Base-by-base conservation (phyloP, 2,329 filamentous ascomycete species). In the Ascochyta fabae region DNA sequence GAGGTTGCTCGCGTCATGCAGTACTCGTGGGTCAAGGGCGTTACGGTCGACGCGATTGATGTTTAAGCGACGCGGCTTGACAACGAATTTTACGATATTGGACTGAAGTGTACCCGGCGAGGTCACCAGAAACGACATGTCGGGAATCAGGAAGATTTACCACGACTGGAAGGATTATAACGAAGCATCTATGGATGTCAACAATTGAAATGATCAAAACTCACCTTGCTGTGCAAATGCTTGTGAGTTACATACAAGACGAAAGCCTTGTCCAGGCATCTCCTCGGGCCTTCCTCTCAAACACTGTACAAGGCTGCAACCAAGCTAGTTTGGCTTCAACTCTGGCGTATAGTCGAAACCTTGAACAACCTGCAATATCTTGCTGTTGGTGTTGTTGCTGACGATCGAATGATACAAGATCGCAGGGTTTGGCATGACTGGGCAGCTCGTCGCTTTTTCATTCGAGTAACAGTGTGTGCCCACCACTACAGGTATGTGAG, bases 21-120 rank as follows among this genome's bases (percentile, higher is more conserved):
- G 80, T 90, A 93, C 82, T 86, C 84, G 71, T 96, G 92, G 92
- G 85, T 85, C 75, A 94, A 93, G 86, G 91, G 91, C 66, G 82
- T 90, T 74, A 90, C 92, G 66, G 88, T 94, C 66, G 90, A 94
- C 75, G 90, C 90, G 61, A 86, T 93, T 75, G 91, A 95, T 79
- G 90, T 95, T 76, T 94, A 86, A 70, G 64, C 62, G 56, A 54
- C 48, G 57, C 48, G 56, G 60, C 52, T 45, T 54, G 65, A 63
- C 66, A 49, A 65, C 62, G 66, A 68, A 66, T 64, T 68, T 66
- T 53, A 58, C 24, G 48, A 58, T 35, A 51, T 41, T 57, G 57
- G 60, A 59, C 50, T 62, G 49, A 57, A 56, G 51, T 64, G 65
- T 6, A 66, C 65, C 63, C 47, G 56, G 48, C 27, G 46, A 43